Evolutionary conservation across 1,139 yeast species (phyloP).

Genomic region (Yamadazyma sp.): DNA sequence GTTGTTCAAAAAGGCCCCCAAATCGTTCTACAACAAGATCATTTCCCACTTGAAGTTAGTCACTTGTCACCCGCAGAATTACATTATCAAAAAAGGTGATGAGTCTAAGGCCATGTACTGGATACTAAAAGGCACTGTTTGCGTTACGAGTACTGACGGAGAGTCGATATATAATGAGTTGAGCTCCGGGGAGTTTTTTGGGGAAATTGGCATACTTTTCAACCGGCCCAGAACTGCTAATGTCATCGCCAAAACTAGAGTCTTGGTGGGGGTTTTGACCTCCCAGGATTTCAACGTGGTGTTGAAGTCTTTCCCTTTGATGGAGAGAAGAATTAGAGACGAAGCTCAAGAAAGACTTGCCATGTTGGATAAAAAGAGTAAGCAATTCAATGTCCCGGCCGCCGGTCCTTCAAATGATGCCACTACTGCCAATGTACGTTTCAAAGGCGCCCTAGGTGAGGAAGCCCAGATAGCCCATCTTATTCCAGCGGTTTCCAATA

Average conservation of each 20-base stretch:
- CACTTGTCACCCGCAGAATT: conserved; percentile 65
- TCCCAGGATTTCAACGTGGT: conserved; percentile 61
- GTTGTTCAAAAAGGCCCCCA: conserved; percentile 65
- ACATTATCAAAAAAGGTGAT: conserved; percentile 68
- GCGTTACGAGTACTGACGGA: conserved; percentile 73
- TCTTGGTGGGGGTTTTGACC: conserved; percentile 66
- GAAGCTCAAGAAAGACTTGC: conserved; percentile 78
- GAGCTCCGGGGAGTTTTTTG: conserved; percentile 69
- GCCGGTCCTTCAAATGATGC: neutral
- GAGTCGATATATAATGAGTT: conserved; percentile 72
- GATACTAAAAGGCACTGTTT: conserved; percentile 73
- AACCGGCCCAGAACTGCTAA: conserved; percentile 79
- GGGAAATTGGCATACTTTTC: conserved; percentile 75
- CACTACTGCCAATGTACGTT: neutral
- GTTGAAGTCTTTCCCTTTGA: conserved; percentile 58
- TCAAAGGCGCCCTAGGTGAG: neutral
- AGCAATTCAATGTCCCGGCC: conserved; percentile 16
- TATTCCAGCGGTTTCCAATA: conserved; percentile 4
- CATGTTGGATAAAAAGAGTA: conserved; percentile 61
- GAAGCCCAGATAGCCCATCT: conserved; percentile 1
- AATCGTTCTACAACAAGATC: conserved; percentile 57
- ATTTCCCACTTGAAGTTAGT: conserved; percentile 58
- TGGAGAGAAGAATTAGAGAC: conserved; percentile 68
- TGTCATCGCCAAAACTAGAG: conserved; percentile 68
- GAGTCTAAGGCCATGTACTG: conserved; percentile 79